Percentiles rank a stretch among this genome's conserved stretches.
Conservation (phyloP, 371 early-diverging fungal species). For the Syncephalastrum monosporum region DNA sequence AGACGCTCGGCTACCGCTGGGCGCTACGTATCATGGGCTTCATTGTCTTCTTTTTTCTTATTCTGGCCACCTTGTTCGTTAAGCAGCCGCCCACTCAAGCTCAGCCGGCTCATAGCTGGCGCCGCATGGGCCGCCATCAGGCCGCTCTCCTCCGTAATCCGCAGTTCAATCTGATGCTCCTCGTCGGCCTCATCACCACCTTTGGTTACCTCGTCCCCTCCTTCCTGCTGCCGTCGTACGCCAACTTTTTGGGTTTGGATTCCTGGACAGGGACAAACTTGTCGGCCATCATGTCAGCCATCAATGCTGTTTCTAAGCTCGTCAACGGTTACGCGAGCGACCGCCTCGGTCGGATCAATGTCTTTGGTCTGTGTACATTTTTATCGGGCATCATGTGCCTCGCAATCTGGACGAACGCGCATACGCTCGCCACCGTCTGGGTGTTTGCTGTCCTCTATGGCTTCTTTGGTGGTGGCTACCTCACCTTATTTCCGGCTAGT, state of each 20-base stretch:
- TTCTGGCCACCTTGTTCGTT: constrained; percentile 6
- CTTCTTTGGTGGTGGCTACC: constrained; percentile 55
- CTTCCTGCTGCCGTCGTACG: constrained; percentile 28
- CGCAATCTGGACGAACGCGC: constrained; percentile 40
- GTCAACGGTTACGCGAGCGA: constrained; percentile 51
- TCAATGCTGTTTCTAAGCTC: constrained; percentile 43
- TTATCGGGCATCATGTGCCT: constrained; percentile 40
- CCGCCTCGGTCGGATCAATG: constrained; percentile 54
- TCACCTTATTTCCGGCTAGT: constrained; percentile 45
- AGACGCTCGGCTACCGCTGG: constrained; percentile 8
- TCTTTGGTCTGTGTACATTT: constrained; percentile 40
- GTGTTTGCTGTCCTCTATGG: constrained; percentile 44
- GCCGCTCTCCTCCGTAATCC: constrained; percentile 3
- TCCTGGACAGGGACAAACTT: constrained; percentile 32
- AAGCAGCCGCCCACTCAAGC: constrained; percentile 20
- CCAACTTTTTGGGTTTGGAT: constrained; percentile 26
- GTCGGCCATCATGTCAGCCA: constrained; percentile 44
- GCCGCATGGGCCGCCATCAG: constrained; percentile 12
- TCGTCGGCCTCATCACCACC: constrained; percentile 24
- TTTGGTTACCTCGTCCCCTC: constrained; percentile 24
- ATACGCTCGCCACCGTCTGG: constrained; percentile 31
- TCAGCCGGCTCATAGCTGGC: constrained; percentile 11
- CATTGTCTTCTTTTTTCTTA: constrained; percentile 27
- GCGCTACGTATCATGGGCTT: constrained; percentile 6
- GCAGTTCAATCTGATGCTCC: constrained; percentile 21